phyloP scores from a whole-genome alignment of 306 rosid genomes.

The Prunus armeniaca region DNA sequence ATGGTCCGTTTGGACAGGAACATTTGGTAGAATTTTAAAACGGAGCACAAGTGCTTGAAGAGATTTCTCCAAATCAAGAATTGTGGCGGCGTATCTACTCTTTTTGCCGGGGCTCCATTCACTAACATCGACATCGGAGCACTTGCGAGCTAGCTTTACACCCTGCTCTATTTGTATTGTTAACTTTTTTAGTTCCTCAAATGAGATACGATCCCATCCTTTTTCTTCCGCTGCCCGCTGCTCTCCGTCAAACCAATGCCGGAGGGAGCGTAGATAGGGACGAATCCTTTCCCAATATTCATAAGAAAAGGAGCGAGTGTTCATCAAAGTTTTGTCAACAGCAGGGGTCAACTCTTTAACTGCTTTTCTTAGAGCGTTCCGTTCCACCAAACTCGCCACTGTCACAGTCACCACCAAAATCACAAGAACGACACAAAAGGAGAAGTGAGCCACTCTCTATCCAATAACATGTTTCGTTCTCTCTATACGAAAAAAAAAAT shows the following conservation, averaged over 20 bases:
- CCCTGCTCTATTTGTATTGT: neutral
- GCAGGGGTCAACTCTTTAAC: neutral
- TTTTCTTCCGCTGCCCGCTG: no score
- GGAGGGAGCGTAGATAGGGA: no score
- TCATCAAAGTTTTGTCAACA: neutral
- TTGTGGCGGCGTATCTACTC: conserved; percentile 7
- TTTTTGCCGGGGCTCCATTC: neutral
- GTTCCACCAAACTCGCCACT: neutral
- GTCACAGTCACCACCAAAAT: neutral
- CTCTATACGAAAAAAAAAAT: no score
- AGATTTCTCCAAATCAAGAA: neutral
- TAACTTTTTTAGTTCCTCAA: neutral
- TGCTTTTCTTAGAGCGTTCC: neutral
- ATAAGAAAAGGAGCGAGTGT: neutral
- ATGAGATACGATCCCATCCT: no score
- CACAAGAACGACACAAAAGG: neutral
- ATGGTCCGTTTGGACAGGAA: no score
- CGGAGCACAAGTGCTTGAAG: neutral
- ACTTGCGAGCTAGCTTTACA: neutral
- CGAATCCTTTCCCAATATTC: no score
- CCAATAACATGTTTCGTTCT: no score
- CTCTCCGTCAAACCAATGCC: no score
- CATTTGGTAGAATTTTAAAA: neutral
- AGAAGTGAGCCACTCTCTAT: no score
- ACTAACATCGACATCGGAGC: neutral